Evolutionary conservation across 106 monocot genomes (phyloP).

Genomic region (Dendrobium nobile): DNA sequence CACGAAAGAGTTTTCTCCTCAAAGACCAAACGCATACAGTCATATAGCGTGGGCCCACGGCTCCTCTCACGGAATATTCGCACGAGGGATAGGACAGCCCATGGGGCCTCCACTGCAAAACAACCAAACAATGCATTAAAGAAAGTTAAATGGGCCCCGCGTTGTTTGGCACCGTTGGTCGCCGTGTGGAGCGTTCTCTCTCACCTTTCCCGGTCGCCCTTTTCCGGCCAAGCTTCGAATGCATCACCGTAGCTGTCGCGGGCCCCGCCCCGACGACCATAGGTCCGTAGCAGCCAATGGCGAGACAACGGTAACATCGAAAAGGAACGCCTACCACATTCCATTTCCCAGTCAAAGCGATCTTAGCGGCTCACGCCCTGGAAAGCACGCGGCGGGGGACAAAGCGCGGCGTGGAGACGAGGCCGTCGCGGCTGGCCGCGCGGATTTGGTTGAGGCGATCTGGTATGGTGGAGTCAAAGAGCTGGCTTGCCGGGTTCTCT

Average conservation of each 20-base stretch:
- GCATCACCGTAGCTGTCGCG: no score
- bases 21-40: no score
- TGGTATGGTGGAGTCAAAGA: slow-evolving; percentile 80
- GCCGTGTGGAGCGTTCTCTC: background rate
- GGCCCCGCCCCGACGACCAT: no score
- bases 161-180: no score
- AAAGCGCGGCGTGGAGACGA: slow-evolving; percentile 61
- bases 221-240: background rate
- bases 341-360: no score
- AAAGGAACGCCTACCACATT: background rate
- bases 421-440: slow-evolving; percentile 22
- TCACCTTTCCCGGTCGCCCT: background rate
- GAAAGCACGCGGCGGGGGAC: slow-evolving; percentile 21
- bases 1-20: no score
- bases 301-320: no score
- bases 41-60: no score
- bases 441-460: slow-evolving; percentile 51
- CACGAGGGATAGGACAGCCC: background rate
- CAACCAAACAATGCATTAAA: slow-evolving; percentile 1
- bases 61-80: background rate
- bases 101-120: background rate
- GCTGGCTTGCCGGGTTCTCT: slow-evolving; percentile 60
- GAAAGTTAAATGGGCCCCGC: background rate
- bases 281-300: no score
- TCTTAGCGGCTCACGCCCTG: background rate